Percentiles rank a stretch among this genome's conserved stretches.
These are phyloP conservation scores for Aspergillus proliferans DNA, from an alignment of 2,329 filamentous ascomycete genomes.

Conservation along the genomic window DNA sequence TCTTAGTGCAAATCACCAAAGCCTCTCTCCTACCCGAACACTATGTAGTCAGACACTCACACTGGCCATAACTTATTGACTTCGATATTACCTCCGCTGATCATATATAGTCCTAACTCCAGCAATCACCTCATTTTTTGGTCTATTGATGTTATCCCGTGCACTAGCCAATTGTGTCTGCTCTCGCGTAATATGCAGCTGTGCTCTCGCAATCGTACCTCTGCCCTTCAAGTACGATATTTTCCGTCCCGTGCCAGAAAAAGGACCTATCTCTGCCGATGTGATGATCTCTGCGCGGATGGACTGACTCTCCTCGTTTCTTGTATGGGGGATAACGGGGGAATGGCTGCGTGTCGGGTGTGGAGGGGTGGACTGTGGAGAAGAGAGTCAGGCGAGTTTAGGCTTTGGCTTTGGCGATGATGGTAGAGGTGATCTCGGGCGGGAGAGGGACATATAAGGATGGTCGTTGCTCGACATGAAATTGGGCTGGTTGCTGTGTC, in stretches of 20 bases:
- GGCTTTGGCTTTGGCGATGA: neutral
- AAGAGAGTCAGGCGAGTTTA: neutral
- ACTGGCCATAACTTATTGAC: too few relatives aligned
- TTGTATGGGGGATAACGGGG: neutral
- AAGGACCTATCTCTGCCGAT: too few relatives aligned
- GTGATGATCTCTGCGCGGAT: neutral
- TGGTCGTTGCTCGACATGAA: neutral
- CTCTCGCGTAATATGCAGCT: neutral
- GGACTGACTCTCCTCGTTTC: neutral
- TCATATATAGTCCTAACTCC: neutral
- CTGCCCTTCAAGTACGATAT: neutral
- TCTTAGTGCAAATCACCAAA: slow-evolving; percentile 1
- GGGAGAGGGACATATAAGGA: neutral
- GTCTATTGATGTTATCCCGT: neutral
- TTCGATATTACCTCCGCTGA: neutral
- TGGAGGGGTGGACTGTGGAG: neutral
- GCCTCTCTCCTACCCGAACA: neutral
- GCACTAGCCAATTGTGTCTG: neutral
- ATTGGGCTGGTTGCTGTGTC: neutral
- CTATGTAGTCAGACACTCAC: too few relatives aligned
- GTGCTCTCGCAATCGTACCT: neutral
- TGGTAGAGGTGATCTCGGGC: neutral
- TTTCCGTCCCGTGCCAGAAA: neutral
- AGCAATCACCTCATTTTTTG: neutral
- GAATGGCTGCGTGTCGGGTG: neutral